A percentile compares a stretch with the other conserved stretches of the same genome.
These are phyloP conservation scores for Passiflora organensis DNA, from an alignment of 345 rosid species.

Conservation along the genomic window DNA sequence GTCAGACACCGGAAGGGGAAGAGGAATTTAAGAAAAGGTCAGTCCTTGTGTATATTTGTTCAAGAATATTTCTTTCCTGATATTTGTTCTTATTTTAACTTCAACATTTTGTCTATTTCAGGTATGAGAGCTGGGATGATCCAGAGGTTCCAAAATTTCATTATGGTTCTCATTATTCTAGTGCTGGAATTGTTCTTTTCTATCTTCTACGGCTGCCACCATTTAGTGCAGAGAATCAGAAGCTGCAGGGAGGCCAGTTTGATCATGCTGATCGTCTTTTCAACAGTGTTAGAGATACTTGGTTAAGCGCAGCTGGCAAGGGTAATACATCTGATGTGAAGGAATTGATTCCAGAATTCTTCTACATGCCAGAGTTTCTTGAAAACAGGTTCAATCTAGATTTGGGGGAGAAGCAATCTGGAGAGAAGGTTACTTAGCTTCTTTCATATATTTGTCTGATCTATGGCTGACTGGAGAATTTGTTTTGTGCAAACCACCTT, in stretches of 20 bases:
- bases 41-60: conserved; percentile 3
- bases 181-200: conserved; percentile 99
- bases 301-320: conserved; percentile 98
- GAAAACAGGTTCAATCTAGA: conserved; percentile 79
- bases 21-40: conserved; percentile 97
- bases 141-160: conserved; percentile 99
- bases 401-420: conserved; percentile 97
- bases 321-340: conserved; percentile 98
- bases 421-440: conserved; percentile 69
- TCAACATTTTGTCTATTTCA: conserved; percentile 30
- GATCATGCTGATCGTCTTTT: conserved; percentile 99
- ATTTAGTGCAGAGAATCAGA: conserved; percentile 94
- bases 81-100: conserved; percentile 2
- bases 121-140: conserved; percentile 99
- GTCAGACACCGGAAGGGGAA: conserved; percentile 96
- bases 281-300: conserved; percentile 84
- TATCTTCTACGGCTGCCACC: conserved; percentile 98
- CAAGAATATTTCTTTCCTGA: neutral
- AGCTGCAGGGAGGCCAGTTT: conserved; percentile 98
- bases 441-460: conserved; percentile 8
- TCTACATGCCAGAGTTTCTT: conserved; percentile 94
- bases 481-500: neutral
- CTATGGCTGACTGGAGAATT: neutral
- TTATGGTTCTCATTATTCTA: conserved; percentile 99
- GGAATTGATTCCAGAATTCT: conserved; percentile 97